Evolutionary conservation across 176 grass and related monocot species (phyloP), one percentile per base, ranked within the genome.

Genomic region (Tillandsia leiboldiana): DNA sequence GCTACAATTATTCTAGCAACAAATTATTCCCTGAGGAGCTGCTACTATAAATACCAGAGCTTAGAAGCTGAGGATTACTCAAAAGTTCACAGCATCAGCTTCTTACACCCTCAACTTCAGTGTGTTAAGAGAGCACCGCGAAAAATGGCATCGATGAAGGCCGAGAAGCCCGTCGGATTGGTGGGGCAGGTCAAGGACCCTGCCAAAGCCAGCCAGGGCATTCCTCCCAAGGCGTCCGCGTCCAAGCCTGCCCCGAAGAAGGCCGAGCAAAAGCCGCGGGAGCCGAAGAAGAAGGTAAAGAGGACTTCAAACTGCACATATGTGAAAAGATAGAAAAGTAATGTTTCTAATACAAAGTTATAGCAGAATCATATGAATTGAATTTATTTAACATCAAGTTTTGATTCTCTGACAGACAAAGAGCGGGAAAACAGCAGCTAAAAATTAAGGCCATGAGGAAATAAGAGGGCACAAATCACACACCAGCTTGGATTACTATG

Each of bases 231-330:
- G 74, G 73, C 77, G 11, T 67, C 73, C 9, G 75, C 85, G 1
- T 77, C 88, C 49, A 91, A 96, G 82, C 70, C 72, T 1, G 88
- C 80, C 15, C 58, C 83, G 29, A 96, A 96, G 73, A 96, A 96
- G 78, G 80, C 78, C 11, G 85, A 89, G 74, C 76, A 84, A 51
- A 96, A 91, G 70, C 85, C 92, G 48, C 62, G 80, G 20, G 92
- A 89, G 52, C 67, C 83, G 15, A 96, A 89, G 70, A 96, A 91
- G 83, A 91, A 83, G 92, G 88, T 89, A 86, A 22, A 50, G 28
- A 28, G 1, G 48, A 14, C 9, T 26, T 51, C 3, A 27, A 27
- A 53, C 24, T 12, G 10, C 14, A 28, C 14, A 33, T 26, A 2
- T 26, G 9, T 11, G 63, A 11, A 12, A 65, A 2, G 27, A 65